Conservation (phyloP, 257 asterid species). For the Apocynum venetum region DNA sequence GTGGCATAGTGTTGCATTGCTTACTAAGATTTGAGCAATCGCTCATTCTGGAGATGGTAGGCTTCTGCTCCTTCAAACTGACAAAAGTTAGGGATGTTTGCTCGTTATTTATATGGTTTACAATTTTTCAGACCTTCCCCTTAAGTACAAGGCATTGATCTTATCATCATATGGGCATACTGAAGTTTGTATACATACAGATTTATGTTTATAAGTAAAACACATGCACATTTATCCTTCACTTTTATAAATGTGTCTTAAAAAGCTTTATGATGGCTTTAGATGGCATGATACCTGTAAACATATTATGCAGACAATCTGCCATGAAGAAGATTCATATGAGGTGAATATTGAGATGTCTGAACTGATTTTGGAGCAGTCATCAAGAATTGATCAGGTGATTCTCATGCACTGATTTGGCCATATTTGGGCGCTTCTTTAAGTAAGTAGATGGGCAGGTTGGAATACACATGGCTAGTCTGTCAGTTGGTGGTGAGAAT, state of each 20-base stretch:
- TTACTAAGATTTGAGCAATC: background rate
- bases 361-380: conserved; percentile 43
- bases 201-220: background rate
- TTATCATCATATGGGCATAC: background rate
- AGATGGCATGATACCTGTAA: too few species aligned
- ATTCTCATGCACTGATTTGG: background rate
- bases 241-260: background rate
- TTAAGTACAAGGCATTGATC: background rate
- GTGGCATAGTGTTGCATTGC: background rate
- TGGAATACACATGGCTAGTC: background rate
- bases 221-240: background rate
- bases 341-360: conserved; percentile 50
- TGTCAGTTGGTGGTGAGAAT: background rate
- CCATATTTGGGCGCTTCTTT: background rate
- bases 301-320: conserved; percentile 39
- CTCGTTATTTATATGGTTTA: background rate
- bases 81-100: background rate
- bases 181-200: background rate
- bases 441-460: background rate
- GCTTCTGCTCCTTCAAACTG: background rate
- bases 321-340: conserved; percentile 44
- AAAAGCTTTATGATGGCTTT: background rate
- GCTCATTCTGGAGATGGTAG: background rate
- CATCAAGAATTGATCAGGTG: conserved; percentile 42
- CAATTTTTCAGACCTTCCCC: background rate